Evolutionary conservation across 441 rosid species (phyloP), one percentile per base, ranked within the genome.

Genomic region (Brassica balearica): DNA sequence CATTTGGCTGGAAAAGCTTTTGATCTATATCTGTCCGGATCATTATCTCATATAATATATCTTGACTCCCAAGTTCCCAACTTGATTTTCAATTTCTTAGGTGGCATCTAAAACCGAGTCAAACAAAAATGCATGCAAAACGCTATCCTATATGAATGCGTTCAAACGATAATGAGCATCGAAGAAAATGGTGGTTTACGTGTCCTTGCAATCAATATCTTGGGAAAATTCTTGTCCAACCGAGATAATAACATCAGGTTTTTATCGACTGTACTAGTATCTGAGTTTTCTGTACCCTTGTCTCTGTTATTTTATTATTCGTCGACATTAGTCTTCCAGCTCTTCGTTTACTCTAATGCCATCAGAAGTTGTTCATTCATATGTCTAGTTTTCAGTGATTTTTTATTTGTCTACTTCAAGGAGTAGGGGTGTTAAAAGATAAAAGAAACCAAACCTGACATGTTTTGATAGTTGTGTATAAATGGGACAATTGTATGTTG

Each of bases 61-160:
- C n/a, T 82, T 75, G 23, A 82, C 72, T 41, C 11, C 58, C 69
- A 66, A 68, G 48, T 72, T 41, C 11, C 58, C 69, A 66, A 68
- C 55, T 72, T 71, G 69, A 74, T 68, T 60, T 66, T n/a, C 10
- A 46, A 59, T 75, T 48, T 83, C 68, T 60, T 84, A 95, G 99
- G 98, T 95, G 88, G 98, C 98, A 73, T 91, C 99, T 46, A 95
- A 93, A 90, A 93, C 98, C 5, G 98, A 95, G 85, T 88, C 99
- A 69, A 93, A 93, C 85, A 95, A 92, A 90, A 95, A 95, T 86
- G 96, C 98, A 8, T 98, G 99, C 70, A 93, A 95, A 93, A 95
- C 81, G 99, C 97, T 17, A 93, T 95, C 87, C 85, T 93, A 8
- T 95, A 95, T 68, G 95, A 93, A 83, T 95, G 97, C 76, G 97